Conservation (phyloP, 2,329 filamentous ascomycete species). For the Xylariaceae sp. region DNA sequence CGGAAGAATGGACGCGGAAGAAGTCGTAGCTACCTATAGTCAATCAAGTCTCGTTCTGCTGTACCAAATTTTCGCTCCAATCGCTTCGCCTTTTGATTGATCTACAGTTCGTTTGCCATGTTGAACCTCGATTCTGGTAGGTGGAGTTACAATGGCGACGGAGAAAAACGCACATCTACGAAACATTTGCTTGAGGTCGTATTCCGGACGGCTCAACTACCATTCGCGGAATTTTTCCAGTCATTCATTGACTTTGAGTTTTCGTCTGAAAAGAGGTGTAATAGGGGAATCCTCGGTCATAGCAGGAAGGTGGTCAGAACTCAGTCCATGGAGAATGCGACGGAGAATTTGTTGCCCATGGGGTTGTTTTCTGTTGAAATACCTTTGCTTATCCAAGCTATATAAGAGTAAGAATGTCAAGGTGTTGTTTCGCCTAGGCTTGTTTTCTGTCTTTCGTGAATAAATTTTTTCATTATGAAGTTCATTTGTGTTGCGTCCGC, state of each 20-base stretch:
- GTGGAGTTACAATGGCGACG: constrained; percentile 11
- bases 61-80: constrained; percentile 16
- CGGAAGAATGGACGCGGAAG: constrained; percentile 1
- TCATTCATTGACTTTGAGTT: not conserved
- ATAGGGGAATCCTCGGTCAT: not conserved
- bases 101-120: not conserved
- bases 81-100: not conserved
- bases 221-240: constrained; percentile 14
- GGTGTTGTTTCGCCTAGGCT: not conserved
- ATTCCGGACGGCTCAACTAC: not conserved
- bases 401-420: not conserved
- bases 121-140: not conserved
- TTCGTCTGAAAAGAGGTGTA: not conserved
- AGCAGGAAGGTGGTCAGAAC: too few species aligned
- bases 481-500: constrained; percentile 5
- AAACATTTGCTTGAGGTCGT: not conserved
- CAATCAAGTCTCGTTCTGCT: not conserved
- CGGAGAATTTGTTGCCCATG: not conserved
- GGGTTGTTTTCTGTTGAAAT: constrained; percentile 4
- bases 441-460: not conserved
- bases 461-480: constrained; percentile 10
- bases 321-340: not conserved
- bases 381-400: not conserved
- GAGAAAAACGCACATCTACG: constrained; percentile 1
- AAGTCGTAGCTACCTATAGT: not conserved